Conservation (phyloP, 371 early-diverging fungal genomes). For the Rhizopus sp. region DNA sequence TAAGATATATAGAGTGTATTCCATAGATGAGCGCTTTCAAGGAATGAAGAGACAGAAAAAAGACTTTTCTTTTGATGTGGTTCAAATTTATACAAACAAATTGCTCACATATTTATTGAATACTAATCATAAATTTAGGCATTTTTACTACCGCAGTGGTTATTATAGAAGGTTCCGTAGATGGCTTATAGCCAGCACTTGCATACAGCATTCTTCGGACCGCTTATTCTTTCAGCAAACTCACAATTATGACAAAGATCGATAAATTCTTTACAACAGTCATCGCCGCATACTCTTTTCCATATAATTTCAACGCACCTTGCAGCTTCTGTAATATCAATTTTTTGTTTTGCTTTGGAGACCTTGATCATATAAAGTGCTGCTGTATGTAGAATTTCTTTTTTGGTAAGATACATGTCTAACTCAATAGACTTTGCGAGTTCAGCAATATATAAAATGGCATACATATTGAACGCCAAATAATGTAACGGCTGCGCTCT, state of each 20-base stretch:
- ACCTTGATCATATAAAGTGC: conserved; percentile 20
- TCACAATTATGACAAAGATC: conserved; percentile 21
- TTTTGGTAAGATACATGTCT: conserved; percentile 10
- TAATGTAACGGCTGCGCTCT: conserved; percentile 45
- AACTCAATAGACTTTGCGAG: conserved; percentile 20
- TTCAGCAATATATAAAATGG: conserved; percentile 32
- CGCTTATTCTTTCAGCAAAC: conserved; percentile 25
- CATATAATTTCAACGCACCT: conserved; percentile 28
- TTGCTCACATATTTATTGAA: too few species aligned
- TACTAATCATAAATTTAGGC: too few species aligned
- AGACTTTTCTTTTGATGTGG: too few species aligned
- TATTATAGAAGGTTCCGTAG: too few species aligned
- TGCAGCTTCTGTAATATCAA: conserved; percentile 36
- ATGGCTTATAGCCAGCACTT: conserved; percentile 25
- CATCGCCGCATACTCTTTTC: conserved; percentile 11
- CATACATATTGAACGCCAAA: conserved; percentile 44
- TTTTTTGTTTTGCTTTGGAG: conserved; percentile 16
- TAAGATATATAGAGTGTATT: too few species aligned
- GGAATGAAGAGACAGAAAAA: too few species aligned
- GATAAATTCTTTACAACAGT: conserved; percentile 21
- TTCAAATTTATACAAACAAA: too few species aligned
- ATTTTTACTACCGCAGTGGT: too few species aligned
- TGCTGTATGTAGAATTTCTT: conserved; percentile 25
- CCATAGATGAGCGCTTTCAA: too few species aligned
- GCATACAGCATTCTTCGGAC: conserved; percentile 33